These are phyloP conservation scores for Mycena epipterygia DNA, from an alignment of 768 basidiomycete species.

Conservation along the genomic window DNA sequence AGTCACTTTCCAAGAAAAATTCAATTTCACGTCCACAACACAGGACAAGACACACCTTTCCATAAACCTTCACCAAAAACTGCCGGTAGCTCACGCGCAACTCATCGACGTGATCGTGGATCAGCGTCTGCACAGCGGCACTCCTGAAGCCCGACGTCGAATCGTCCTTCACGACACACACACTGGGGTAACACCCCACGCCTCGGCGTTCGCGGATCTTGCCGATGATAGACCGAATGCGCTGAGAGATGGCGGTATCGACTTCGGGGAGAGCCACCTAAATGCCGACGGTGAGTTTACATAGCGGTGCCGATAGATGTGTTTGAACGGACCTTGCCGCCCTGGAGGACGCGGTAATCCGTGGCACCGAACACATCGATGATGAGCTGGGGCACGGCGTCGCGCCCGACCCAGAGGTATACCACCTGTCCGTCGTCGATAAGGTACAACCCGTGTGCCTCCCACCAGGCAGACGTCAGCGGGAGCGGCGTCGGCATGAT, in stretches of 20 bases:
- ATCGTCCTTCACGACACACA: constrained; percentile 69
- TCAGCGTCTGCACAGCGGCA: constrained; percentile 61
- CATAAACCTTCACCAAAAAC: constrained; percentile 57
- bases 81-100: constrained; percentile 61
- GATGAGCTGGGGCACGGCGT: constrained; percentile 65
- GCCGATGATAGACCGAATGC: constrained; percentile 62
- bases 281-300: neutral
- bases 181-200: constrained; percentile 60
- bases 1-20: too few relatives aligned
- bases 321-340: constrained; percentile 57
- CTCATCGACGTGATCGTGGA: constrained; percentile 64
- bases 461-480: constrained; percentile 62
- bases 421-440: constrained; percentile 70
- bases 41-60: constrained; percentile 54
- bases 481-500: constrained; percentile 62
- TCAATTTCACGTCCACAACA: too few relatives aligned
- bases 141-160: constrained; percentile 51
- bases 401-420: constrained; percentile 67
- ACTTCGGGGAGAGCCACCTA: constrained; percentile 60
- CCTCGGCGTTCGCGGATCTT: constrained; percentile 63
- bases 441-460: constrained; percentile 65
- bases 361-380: constrained; percentile 64
- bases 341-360: constrained; percentile 56
- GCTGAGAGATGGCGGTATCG: constrained; percentile 63
- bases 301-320: neutral